These are phyloP conservation scores for Globisporangium perplexum DNA, from an alignment of 352 stramenopile species.

Conservation along the genomic window DNA sequence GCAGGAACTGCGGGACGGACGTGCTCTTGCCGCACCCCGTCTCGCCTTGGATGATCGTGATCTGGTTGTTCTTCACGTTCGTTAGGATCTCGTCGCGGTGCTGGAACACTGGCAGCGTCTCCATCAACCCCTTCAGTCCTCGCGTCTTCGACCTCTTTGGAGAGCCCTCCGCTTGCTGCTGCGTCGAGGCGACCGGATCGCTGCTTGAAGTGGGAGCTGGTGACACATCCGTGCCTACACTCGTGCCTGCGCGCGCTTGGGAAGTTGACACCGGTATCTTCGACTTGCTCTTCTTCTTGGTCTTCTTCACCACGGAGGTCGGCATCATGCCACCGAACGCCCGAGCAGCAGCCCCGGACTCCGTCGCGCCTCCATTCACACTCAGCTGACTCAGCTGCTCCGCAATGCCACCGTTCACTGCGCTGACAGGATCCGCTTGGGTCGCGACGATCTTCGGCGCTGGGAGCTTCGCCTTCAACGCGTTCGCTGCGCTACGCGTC, in stretches of 20 bases:
- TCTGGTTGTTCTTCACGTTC: conserved; percentile 73
- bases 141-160: conserved; percentile 7
- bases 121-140: conserved; percentile 35
- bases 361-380: not conserved
- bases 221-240: no score
- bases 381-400: not conserved
- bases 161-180: not conserved
- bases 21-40: conserved; percentile 97
- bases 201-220: no score
- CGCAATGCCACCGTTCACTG: not conserved
- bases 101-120: conserved; percentile 83
- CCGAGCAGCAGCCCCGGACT: not conserved
- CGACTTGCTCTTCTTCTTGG: not conserved
- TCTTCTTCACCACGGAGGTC: not conserved
- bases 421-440: not conserved
- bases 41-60: conserved; percentile 92
- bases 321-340: not conserved
- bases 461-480: not conserved
- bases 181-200: not conserved
- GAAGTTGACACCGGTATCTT: not conserved
- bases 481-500: not conserved
- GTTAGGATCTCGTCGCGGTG: conserved; percentile 85
- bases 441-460: not conserved
- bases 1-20: conserved; percentile 92
- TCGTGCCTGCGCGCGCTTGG: not conserved